phyloP scores from a whole-genome alignment of 495 filamentous ascomycete genomes.

The Aspergillus avenaceus region DNA sequence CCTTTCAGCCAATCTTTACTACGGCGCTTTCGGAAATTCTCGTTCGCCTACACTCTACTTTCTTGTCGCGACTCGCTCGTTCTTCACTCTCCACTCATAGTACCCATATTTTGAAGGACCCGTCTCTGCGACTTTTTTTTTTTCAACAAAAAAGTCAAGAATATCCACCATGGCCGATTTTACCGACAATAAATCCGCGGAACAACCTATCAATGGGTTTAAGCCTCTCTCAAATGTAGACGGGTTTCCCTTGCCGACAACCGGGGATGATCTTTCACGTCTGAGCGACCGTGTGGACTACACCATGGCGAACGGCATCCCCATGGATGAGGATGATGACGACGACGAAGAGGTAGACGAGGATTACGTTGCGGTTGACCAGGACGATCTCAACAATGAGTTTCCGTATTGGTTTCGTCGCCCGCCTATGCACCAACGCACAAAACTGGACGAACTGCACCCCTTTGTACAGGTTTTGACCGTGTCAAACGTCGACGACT shows the following conservation, averaged over 20 bases:
- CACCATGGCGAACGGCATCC: conserved; percentile 31
- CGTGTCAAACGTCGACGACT: conserved; percentile 70
- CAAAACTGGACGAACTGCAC: conserved; percentile 50
- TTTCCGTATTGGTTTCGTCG: conserved; percentile 43
- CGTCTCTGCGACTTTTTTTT: conserved; percentile 2
- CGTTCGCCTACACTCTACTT: conserved; percentile 1
- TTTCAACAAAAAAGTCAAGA: neutral
- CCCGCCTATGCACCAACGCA: conserved; percentile 35
- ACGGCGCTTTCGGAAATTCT: neutral
- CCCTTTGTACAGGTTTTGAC: conserved; percentile 71
- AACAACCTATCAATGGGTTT: conserved; percentile 23
- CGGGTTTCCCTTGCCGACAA: conserved; percentile 26
- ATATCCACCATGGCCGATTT: conserved; percentile 15
- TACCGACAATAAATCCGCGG: conserved; percentile 4
- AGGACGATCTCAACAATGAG: conserved; percentile 40
- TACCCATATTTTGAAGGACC: neutral
- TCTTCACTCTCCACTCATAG: neutral
- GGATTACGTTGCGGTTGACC: conserved; percentile 41
- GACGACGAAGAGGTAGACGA: conserved; percentile 41
- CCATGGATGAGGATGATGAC: conserved; percentile 21
- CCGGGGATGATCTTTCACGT: conserved; percentile 30
- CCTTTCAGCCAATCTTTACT: conserved; percentile 2
- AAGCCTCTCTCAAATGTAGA: conserved; percentile 34
- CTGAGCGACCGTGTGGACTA: conserved; percentile 30
- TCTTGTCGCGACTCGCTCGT: neutral